phyloP scores from a whole-genome alignment of 805 yeast genomes.

The Wickerhamomyces queroliae region DNA sequence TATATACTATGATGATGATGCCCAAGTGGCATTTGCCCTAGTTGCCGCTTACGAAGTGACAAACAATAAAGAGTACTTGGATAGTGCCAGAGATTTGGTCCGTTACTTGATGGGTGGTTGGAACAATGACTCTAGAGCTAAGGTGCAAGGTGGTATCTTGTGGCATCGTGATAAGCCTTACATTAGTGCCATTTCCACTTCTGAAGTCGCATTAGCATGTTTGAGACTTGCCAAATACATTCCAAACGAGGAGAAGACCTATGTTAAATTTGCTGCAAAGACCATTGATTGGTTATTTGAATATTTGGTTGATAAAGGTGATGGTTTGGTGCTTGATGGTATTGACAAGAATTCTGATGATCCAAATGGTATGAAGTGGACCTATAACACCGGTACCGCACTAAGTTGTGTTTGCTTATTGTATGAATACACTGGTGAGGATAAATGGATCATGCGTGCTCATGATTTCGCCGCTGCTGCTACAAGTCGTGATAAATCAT shows the following conservation, averaged over 20 bases:
- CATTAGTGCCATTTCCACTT: constrained; percentile 61
- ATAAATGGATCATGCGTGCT: constrained; percentile 36
- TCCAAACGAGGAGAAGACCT: constrained; percentile 39
- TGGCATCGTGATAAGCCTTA: constrained; percentile 63
- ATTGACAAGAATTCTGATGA: constrained; percentile 33
- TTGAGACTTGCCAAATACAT: constrained; percentile 49
- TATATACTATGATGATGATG: constrained; percentile 70
- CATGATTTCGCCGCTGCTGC: constrained; percentile 45
- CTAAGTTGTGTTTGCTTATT: constrained; percentile 47
- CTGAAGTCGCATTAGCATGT: constrained; percentile 60
- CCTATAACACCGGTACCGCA: constrained; percentile 66
- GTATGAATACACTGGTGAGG: constrained; percentile 43
- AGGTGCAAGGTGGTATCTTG: constrained; percentile 48
- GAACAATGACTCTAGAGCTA: constrained; percentile 26
- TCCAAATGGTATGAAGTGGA: constrained; percentile 50
- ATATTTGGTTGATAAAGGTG: constrained; percentile 44
- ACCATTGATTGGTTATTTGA: constrained; percentile 54
- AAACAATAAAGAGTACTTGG: constrained; percentile 44
- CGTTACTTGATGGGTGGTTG: constrained; percentile 63
- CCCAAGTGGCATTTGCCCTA: constrained; percentile 63
- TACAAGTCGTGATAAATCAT: constrained; percentile 45
- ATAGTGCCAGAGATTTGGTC: constrained; percentile 51
- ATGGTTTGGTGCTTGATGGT: constrained; percentile 58
- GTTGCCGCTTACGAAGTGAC: constrained; percentile 67
- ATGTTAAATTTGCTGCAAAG: constrained; percentile 52